These are phyloP conservation scores for Leccinum longicurvipes DNA, from an alignment of 768 basidiomycete species.

Conservation along the genomic window DNA sequence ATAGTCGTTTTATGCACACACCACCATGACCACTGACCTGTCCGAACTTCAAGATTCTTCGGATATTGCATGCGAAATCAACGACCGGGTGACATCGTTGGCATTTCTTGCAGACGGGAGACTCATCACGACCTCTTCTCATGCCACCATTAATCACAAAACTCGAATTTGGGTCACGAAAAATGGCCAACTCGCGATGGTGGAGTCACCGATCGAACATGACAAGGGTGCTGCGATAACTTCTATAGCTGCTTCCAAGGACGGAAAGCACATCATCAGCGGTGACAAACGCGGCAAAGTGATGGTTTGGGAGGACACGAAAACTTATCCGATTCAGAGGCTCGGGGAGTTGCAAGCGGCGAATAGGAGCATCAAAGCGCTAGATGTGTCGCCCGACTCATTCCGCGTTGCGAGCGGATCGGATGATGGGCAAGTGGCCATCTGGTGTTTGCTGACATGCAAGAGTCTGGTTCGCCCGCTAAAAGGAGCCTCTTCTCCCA, in stretches of 20 bases:
- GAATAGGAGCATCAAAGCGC: constrained; percentile 1
- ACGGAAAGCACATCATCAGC: constrained; percentile 9
- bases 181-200: background rate
- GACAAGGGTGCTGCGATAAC: background rate
- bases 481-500: background rate
- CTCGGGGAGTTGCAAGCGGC: background rate
- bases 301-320: constrained; percentile 6
- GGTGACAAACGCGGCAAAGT: constrained; percentile 7
- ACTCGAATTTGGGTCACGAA: background rate
- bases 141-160: background rate
- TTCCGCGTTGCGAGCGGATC: constrained; percentile 2
- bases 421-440: background rate
- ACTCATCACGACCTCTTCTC: background rate
- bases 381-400: constrained; percentile 10
- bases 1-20: background rate
- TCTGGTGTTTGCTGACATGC: constrained; percentile 3
- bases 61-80: background rate
- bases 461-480: constrained; percentile 2
- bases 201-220: background rate
- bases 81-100: background rate
- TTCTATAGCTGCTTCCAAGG: constrained; percentile 2
- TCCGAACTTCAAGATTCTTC: background rate
- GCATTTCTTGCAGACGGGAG: background rate
- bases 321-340: background rate
- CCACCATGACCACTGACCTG: background rate